Percentiles rank a stretch among this genome's conserved stretches.
phyloP scores from a whole-genome alignment of 2,329 filamentous ascomycete genomes.

The Biscogniauxia mediterranea region DNA sequence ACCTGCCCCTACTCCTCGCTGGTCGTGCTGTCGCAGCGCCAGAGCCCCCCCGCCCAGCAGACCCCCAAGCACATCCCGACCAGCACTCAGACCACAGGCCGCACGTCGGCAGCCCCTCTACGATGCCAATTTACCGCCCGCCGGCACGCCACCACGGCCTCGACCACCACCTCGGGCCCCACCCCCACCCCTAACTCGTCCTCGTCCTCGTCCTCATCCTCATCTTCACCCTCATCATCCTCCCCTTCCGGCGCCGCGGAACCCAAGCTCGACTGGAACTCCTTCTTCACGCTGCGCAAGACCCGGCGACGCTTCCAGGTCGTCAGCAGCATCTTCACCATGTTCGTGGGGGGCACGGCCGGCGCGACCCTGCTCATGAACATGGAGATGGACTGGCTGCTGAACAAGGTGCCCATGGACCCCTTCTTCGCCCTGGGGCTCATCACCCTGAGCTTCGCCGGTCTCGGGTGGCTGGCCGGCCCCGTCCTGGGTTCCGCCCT shows the following conservation, averaged over 20 bases:
- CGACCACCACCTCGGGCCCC: constrained; percentile 25
- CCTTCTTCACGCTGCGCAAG: constrained; percentile 87
- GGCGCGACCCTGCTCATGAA: constrained; percentile 67
- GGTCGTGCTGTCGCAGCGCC: constrained; percentile 22
- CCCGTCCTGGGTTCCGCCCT: constrained; percentile 77
- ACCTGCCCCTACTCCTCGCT: constrained; percentile 25
- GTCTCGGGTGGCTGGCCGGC: constrained; percentile 84
- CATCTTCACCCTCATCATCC: constrained; percentile 7
- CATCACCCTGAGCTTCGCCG: constrained; percentile 72
- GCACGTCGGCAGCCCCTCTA: constrained; percentile 11
- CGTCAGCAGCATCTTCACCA: constrained; percentile 68
- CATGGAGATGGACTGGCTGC: constrained; percentile 68
- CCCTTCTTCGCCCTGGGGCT: constrained; percentile 83
- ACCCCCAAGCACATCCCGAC: constrained; percentile 18
- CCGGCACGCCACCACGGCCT: constrained; percentile 29
- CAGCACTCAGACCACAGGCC: constrained; percentile 14
- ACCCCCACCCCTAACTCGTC: constrained; percentile 27
- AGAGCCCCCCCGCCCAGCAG: constrained; percentile 16
- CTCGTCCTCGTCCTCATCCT: constrained; percentile 1
- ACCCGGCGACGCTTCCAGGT: constrained; percentile 82
- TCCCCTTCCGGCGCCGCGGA: constrained; percentile 22
- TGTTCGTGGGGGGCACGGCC: constrained; percentile 58
- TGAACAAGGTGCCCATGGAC: constrained; percentile 76
- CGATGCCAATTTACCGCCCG: constrained; percentile 25
- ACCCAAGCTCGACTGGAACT: constrained; percentile 75